Conservation (phyloP, 192 early-diverging fungal genomes). For the Backusella macrospora region DNA sequence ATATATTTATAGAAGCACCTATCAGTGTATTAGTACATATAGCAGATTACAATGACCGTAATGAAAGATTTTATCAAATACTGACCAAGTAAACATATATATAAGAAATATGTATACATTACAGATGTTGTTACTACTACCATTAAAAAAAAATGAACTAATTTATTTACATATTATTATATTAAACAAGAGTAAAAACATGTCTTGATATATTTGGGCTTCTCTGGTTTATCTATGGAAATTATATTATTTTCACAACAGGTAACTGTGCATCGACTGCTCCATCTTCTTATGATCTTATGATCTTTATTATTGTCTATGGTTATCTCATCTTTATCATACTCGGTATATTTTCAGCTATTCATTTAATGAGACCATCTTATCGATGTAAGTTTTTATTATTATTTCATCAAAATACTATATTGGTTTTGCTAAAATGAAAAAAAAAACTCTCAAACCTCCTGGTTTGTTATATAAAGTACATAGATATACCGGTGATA, state of each 20-base stretch:
- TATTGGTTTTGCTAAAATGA: too few species aligned
- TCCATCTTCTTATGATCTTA: slow-evolving; percentile 63
- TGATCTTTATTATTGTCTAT: slow-evolving; percentile 63
- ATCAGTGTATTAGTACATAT: too few species aligned
- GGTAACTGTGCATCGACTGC: slow-evolving; percentile 41
- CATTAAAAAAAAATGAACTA: not conserved
- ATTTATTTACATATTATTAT: not conserved
- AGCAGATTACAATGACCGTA: too few species aligned
- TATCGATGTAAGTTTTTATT: not conserved
- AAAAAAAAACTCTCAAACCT: too few species aligned
- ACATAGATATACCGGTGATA: too few species aligned
- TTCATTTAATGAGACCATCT: not conserved
- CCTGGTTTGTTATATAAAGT: too few species aligned
- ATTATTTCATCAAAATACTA: too few species aligned
- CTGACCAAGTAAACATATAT: not conserved
- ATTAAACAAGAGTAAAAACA: slow-evolving; percentile 46
- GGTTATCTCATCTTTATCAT: slow-evolving; percentile 69
- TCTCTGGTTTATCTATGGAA: slow-evolving; percentile 71
- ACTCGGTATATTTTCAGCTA: slow-evolving; percentile 40
- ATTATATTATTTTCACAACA: slow-evolving; percentile 65
- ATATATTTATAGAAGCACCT: not conserved
- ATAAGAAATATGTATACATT: not conserved
- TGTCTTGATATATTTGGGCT: slow-evolving; percentile 57
- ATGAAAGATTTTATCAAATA: too few species aligned
- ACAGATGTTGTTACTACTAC: not conserved